Conservation (phyloP, 164 flowering plant species). For the Vitis labrusca region DNA sequence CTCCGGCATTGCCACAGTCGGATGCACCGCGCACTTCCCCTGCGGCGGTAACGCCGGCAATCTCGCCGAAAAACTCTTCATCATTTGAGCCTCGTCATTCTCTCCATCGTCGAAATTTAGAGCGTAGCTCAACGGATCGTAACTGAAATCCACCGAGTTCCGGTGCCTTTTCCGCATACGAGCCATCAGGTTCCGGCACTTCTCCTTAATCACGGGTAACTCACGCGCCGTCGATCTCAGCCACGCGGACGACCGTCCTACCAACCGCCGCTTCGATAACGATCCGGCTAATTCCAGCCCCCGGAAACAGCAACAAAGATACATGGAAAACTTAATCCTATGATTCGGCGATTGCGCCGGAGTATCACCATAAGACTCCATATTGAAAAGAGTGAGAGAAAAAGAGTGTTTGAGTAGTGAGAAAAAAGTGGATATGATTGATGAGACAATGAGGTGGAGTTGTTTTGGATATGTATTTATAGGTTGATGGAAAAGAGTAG, state of each 20-base stretch:
- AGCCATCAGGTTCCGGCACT: conserved; percentile 30
- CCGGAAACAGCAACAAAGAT: conserved; percentile 30
- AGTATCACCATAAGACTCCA: conserved; percentile 7
- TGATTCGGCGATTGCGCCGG: conserved; percentile 7
- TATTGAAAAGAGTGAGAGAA: conserved; percentile 1
- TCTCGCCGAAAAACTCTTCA: conserved; percentile 35
- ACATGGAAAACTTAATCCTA: conserved; percentile 18
- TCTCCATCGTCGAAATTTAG: conserved; percentile 55
- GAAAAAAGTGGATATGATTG: background rate
- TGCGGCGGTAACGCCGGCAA: conserved; percentile 28
- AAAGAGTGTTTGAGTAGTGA: background rate
- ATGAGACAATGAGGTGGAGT: background rate
- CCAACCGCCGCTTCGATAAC: background rate
- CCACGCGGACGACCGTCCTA: conserved; percentile 29
- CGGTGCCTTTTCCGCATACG: conserved; percentile 23
- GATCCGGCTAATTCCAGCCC: conserved; percentile 17
- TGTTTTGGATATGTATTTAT: background rate
- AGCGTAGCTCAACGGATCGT: conserved; percentile 62
- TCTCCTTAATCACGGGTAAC: conserved; percentile 32
- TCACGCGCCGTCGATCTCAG: conserved; percentile 30
- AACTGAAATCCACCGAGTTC: conserved; percentile 43
- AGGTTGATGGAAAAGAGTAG: background rate
- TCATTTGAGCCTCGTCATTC: conserved; percentile 26
- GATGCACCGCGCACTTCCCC: background rate
- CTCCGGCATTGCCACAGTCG: conserved; percentile 8